Evolutionary conservation across 2,329 filamentous ascomycete genomes (phyloP).

Genomic region (Aspergillus melleus): DNA sequence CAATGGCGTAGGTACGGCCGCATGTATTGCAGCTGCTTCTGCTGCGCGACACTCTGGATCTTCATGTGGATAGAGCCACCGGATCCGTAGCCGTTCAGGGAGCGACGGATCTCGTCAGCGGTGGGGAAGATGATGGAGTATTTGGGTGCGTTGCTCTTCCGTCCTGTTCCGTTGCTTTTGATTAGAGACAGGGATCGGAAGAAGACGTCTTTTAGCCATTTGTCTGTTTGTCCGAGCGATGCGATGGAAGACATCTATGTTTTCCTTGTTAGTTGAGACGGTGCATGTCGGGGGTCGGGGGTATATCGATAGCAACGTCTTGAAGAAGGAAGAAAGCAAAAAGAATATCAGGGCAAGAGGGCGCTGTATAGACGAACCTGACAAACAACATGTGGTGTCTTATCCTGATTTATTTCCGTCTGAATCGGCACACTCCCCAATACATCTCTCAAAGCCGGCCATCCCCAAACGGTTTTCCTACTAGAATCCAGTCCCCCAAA

Average conservation of each 20-base stretch:
- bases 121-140: constrained; percentile 81
- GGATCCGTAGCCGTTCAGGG: constrained; percentile 74
- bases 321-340: background rate
- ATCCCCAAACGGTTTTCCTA: constrained; percentile 69
- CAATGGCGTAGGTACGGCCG: constrained; percentile 72
- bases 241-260: constrained; percentile 78
- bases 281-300: too few species aligned
- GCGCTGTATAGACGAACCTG: constrained; percentile 29
- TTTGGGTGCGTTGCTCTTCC: constrained; percentile 40
- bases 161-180: background rate
- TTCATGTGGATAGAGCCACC: constrained; percentile 83
- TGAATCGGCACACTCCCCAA: constrained; percentile 56
- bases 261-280: constrained; percentile 5
- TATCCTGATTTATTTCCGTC: constrained; percentile 9
- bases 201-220: constrained; percentile 69
- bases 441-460: constrained; percentile 65
- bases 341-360: background rate
- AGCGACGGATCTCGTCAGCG: constrained; percentile 71
- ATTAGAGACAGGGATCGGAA: constrained; percentile 49
- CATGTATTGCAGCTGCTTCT: constrained; percentile 72
- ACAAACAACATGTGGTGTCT: constrained; percentile 37
- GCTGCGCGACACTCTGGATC: constrained; percentile 66
- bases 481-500: constrained; percentile 43
- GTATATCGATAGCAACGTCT: too few species aligned
- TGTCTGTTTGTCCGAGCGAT: constrained; percentile 68